phyloP scores from a whole-genome alignment of 257 asterid genomes.

The Scutellaria baicalensis region DNA sequence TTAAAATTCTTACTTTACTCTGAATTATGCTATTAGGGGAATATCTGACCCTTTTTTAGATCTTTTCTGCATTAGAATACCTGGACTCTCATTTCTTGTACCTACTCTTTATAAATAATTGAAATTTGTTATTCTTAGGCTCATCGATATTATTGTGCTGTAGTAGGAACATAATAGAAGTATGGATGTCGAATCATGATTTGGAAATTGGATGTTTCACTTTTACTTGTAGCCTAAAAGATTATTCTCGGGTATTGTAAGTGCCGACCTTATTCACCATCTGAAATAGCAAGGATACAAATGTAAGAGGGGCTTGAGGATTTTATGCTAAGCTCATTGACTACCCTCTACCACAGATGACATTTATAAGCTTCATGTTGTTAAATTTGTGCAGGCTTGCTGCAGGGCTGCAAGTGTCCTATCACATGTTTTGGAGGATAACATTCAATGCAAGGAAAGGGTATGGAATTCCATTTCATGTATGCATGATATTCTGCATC shows the following conservation, averaged over 20 bases:
- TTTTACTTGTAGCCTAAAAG: background rate
- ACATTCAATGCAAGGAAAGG: constrained; percentile 80
- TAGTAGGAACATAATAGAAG: background rate
- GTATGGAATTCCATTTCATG: constrained; percentile 24
- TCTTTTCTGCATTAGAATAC: background rate
- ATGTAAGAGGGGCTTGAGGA: background rate
- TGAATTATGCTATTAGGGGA: too few species aligned
- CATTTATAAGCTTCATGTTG: background rate
- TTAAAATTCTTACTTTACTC: background rate
- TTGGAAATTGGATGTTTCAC: background rate
- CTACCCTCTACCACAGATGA: background rate
- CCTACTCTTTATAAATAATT: background rate
- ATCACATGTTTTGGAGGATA: constrained; percentile 77
- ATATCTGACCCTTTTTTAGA: background rate
- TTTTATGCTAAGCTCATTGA: background rate
- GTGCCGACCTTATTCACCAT: background rate
- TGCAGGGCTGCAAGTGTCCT: constrained; percentile 95
- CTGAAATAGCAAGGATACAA: background rate
- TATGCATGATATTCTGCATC: too few species aligned
- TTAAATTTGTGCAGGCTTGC: constrained; percentile 58
- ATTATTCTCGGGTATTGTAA: background rate
- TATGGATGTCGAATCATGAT: background rate
- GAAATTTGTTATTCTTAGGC: background rate
- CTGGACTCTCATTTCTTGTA: background rate
- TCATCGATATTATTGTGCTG: too few species aligned